Conservation (phyloP, 2,329 filamentous ascomycete genomes). For the Sclerotiophoma versabilis region DNA sequence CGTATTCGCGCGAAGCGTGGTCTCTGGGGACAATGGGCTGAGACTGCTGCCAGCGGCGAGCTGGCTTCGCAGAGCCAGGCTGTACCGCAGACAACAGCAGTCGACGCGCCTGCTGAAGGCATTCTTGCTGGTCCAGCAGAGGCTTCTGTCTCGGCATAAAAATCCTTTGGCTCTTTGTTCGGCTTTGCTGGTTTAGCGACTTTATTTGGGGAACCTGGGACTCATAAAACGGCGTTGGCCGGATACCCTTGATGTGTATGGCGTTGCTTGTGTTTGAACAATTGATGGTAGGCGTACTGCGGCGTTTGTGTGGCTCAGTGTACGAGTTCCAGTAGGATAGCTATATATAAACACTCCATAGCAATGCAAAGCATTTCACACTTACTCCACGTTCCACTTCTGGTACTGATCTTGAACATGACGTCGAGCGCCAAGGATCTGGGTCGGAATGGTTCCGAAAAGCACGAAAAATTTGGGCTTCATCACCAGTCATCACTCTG, state of each 20-base stretch:
- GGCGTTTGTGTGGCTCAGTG: conserved; percentile 25
- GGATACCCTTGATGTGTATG: conserved; percentile 41
- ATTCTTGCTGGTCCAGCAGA: conserved; percentile 30
- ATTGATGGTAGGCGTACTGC: conserved; percentile 20
- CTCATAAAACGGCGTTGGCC: conserved; percentile 41
- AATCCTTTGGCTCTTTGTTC: conserved; percentile 7
- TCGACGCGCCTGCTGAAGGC: conserved; percentile 28
- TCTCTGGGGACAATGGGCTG: conserved; percentile 97
- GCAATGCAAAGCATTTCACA: conserved; percentile 5
- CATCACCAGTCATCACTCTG: conserved; percentile 37
- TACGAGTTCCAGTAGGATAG: conserved; percentile 23
- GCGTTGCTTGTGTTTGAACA: conserved; percentile 22
- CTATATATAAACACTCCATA: conserved; percentile 6
- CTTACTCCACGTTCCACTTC: background rate
- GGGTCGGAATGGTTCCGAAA: conserved; percentile 34
- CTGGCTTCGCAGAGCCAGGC: conserved; percentile 33
- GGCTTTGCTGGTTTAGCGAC: conserved; percentile 15
- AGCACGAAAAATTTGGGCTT: conserved; percentile 36
- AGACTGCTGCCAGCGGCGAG: conserved; percentile 57
- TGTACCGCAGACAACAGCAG: conserved; percentile 26
- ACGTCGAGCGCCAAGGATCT: conserved; percentile 32
- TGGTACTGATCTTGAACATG: conserved; percentile 21
- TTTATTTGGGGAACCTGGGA: conserved; percentile 20
- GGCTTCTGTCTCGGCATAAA: conserved; percentile 34
- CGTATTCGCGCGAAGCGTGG: conserved; percentile 88